Conservation (phyloP, 805 yeast species). For the Ogataea minuta region DNA sequence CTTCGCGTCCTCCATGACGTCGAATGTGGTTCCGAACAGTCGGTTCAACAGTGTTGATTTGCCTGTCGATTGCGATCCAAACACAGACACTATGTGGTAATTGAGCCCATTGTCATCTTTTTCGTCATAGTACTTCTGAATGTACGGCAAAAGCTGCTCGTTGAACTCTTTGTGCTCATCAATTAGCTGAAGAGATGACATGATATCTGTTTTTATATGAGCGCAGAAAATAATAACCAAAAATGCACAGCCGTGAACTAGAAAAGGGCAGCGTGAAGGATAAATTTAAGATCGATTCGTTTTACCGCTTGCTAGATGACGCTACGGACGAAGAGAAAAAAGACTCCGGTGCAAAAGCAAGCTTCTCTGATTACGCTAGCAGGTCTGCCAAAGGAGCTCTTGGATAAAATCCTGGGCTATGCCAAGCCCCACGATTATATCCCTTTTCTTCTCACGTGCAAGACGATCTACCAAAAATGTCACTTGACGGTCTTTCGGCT, state of each 20-base stretch:
- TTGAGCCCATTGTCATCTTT: conserved; percentile 53
- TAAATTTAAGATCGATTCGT: not conserved
- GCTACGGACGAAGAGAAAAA: conserved; percentile 1
- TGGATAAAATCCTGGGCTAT: conserved; percentile 21
- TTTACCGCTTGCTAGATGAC: conserved; percentile 9
- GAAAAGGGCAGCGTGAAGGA: conserved; percentile 12
- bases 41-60: conserved; percentile 88
- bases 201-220: conserved; percentile 1
- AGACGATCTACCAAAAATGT: conserved; percentile 20
- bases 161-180: conserved; percentile 60
- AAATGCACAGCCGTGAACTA: conserved; percentile 4
- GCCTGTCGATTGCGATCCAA: conserved; percentile 97
- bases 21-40: conserved; percentile 82
- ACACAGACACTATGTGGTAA: conserved; percentile 91
- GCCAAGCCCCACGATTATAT: conserved; percentile 15
- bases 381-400: conserved; percentile 25
- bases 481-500: conserved; percentile 19
- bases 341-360: not conserved
- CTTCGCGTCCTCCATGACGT: conserved; percentile 84
- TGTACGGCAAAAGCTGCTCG: conserved; percentile 30
- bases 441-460: conserved; percentile 21
- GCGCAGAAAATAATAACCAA: conserved; percentile 1
- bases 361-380: conserved; percentile 3
- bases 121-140: conserved; percentile 28
- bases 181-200: conserved; percentile 55